Evolutionary conservation across 805 yeast genomes (phyloP), one percentile per base, ranked within the genome.

Genomic region (Kodamaea restingae): DNA sequence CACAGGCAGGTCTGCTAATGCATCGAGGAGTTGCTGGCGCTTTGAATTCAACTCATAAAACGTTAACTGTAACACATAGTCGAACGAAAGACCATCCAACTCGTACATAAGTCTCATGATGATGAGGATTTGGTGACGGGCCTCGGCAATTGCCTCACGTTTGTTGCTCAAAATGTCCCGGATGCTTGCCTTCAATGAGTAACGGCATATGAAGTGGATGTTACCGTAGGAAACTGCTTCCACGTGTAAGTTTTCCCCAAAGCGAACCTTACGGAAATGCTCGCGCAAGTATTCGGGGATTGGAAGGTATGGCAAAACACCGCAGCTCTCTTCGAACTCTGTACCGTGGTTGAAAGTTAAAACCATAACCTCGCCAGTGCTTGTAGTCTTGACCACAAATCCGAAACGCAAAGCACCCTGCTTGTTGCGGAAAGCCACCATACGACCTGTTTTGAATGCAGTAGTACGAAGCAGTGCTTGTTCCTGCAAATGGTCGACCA

Each of bases 401-500:
- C 88, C 95, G 9, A 75, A 60, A 35, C 65, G 56, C 1, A 71
- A 47, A 11, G 58, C 55, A 3, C 60, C 70, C 5, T 64, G 54
- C 4, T 57, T 56, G 51, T 80, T 81, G 43, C 77, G 70, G 56
- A 65, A 87, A 4, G 81, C 68, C 38, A 85, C 51, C 35, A 84
- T 53, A 43, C 83, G 67, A 2, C 90, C 91, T 1, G 61, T 53
- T 39, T 60, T 67, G 37, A 84, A 58, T 14, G 61, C 42, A 28
- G 70, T 60, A 24, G 68, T 67, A 39, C 75, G 69, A n/a, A 75
- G 60, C 2, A 67, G 51, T 1, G 81, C 69, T 35, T 73, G 64
- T 31, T 67, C 65, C 29, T 72, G 59, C n/a, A 76, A 54, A 34
- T 73, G 77, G 4, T 52, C 51, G 31, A 80, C 66, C 37, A 84